Base-by-base conservation (phyloP, 1,284 basidiomycete species). In the Lignosus rhinocerotis region DNA sequence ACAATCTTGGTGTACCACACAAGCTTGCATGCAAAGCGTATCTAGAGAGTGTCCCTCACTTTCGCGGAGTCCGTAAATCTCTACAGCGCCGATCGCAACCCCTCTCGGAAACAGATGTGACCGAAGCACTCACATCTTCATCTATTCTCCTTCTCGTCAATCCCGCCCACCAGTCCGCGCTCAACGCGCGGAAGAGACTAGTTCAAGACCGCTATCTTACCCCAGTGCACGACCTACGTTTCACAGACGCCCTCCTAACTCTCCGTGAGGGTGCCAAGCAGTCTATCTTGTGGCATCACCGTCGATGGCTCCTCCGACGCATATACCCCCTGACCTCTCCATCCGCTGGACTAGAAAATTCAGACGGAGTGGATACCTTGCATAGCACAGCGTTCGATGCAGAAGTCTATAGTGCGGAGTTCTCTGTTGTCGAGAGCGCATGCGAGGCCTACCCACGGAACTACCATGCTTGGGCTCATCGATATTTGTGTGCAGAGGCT, bases 401-500 rank as follows among this genome's bases (percentile, higher is more conserved):
- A 14, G 66, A 69, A 0, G 65, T 62, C 17, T 65, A 84, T 46
- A 66, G 66, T 42, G 59, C 67, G 19, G 87, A 89, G 68, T 71
- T 87, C 33, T 65, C 66, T 1, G 62, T 83, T 49, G 70, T 77
- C 17, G 70, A 75, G 38, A 70, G 69, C 43, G 81, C 85, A 42
- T 84, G 82, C 70, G 81, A 84, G 64, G 66, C 75, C 6, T 86
- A 88, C 66, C 82, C 84, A 9, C 79, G 87, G 31, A 89, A 88
- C 65, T 89, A 88, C 66, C 81, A 85, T 66, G 85, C 84, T 10
- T 88, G 87, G 87, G 69, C 73, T 4, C 83, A 88, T 65, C 81
- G 84, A 64, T 74, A 75, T 51, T 77, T 78, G 42, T 75, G 84
- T 56, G 67, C 81, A 49, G 74, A 68, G 33, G 59, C 64, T 6